Evolutionary conservation across 2,329 filamentous ascomycete genomes (phyloP).

Genomic region (Aaosphaeria pasadenensis): DNA sequence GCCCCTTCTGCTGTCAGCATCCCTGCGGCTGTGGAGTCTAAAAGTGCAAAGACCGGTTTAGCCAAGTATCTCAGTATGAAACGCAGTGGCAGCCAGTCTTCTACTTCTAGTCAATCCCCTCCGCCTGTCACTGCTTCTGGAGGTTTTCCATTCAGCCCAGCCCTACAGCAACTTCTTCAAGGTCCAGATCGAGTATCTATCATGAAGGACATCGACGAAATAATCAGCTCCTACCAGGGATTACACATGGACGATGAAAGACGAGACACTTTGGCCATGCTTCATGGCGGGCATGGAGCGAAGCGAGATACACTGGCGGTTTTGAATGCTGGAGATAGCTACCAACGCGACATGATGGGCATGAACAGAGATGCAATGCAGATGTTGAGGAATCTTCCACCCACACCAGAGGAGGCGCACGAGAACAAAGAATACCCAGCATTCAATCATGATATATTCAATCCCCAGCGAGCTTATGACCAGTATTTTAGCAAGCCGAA

Average conservation of each 20-base stretch:
- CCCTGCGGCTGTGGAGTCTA: constrained; percentile 7
- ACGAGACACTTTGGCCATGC: constrained; percentile 19
- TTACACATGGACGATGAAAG: constrained; percentile 10
- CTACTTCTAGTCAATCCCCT: constrained; percentile 2
- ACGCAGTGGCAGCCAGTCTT: constrained; percentile 10
- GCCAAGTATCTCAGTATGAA: constrained; percentile 21
- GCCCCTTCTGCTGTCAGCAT: constrained; percentile 19
- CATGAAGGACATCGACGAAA: constrained; percentile 33
- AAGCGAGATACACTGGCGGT: not conserved
- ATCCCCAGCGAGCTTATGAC: constrained; percentile 2
- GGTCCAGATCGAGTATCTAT: constrained; percentile 18
- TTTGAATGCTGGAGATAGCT: constrained; percentile 7
- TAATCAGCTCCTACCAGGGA: constrained; percentile 28
- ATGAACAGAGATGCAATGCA: constrained; percentile 10
- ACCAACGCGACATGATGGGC: constrained; percentile 5
- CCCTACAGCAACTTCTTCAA: constrained; percentile 19
- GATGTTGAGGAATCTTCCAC: constrained; percentile 10
- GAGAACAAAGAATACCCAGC: constrained; percentile 9
- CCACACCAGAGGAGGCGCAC: constrained; percentile 10
- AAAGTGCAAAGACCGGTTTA: constrained; percentile 15
- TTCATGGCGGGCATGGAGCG: constrained; percentile 1
- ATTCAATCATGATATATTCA: constrained; percentile 16
- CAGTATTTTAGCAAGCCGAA: constrained; percentile 6
- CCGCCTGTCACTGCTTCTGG: constrained; percentile 2
- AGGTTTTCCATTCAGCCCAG: constrained; percentile 15